Conservation (phyloP, 2,329 filamentous ascomycete genomes). For the Apiospora arundinis region DNA sequence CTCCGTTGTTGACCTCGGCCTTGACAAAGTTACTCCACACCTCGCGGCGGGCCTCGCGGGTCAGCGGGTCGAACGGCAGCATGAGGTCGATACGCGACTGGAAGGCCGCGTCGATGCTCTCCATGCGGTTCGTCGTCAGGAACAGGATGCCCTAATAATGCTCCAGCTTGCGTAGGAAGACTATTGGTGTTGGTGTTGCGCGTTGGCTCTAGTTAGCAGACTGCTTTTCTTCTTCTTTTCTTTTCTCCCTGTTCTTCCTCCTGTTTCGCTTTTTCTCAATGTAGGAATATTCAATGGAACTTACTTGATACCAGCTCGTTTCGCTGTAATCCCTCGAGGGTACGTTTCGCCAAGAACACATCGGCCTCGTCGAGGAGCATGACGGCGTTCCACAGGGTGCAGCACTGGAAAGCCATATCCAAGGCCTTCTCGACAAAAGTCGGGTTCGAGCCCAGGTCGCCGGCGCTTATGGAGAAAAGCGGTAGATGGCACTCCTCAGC, state of each 20-base stretch:
- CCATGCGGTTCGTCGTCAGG: conserved; percentile 44
- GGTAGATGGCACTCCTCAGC: conserved; percentile 42
- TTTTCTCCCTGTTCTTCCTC: too few species aligned
- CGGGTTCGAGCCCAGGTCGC: conserved; percentile 13
- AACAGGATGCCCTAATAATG: conserved; percentile 47
- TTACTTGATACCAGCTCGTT: conserved; percentile 18
- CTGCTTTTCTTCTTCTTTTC: too few species aligned
- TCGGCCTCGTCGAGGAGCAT: conserved; percentile 16
- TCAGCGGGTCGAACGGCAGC: conserved; percentile 24
- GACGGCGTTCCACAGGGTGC: conserved; percentile 15
- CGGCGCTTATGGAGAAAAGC: conserved; percentile 38
- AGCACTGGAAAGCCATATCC: background rate
- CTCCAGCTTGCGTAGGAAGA: conserved; percentile 19
- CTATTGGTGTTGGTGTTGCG: background rate
- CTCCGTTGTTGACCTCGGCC: background rate
- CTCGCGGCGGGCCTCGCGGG: background rate
- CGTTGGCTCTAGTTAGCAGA: background rate
- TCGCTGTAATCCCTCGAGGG: background rate
- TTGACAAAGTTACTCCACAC: background rate
- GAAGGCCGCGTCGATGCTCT: conserved; percentile 36
- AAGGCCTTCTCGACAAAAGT: background rate
- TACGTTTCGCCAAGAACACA: background rate
- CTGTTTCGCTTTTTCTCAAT: too few species aligned
- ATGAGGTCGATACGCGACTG: conserved; percentile 38
- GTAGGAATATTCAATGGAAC: background rate